Evolutionary conservation across 2,329 filamentous ascomycete species (phyloP).

Genomic region (Parascedosporium putredinis): DNA sequence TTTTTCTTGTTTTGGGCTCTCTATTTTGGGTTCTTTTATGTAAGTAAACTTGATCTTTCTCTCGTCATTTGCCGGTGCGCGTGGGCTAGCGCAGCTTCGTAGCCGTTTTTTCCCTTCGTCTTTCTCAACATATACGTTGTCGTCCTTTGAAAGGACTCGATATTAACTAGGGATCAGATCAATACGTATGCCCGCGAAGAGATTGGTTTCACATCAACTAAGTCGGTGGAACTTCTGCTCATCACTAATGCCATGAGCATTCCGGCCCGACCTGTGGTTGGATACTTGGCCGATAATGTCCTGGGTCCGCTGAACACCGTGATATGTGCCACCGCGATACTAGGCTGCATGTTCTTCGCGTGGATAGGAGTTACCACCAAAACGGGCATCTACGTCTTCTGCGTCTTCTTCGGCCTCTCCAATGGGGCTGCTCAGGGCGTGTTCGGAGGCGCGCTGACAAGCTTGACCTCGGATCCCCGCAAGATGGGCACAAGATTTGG

Average conservation of each 20-base stretch:
- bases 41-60: too few species aligned
- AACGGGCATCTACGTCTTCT: constrained; percentile 32
- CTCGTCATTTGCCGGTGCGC: too few species aligned
- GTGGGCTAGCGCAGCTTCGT: too few species aligned
- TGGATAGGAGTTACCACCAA: constrained; percentile 42
- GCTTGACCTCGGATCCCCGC: constrained; percentile 29
- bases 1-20: constrained; percentile 33
- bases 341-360: constrained; percentile 37
- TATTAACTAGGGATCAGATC: constrained; percentile 27
- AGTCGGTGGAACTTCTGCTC: constrained; percentile 44
- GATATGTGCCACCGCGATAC: constrained; percentile 33
- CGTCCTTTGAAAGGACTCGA: too few species aligned
- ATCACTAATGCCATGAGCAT: constrained; percentile 48
- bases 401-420: constrained; percentile 31
- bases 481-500: constrained; percentile 36
- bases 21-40: constrained; percentile 31
- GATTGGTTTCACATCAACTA: constrained; percentile 33
- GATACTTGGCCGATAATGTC: constrained; percentile 39
- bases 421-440: constrained; percentile 31
- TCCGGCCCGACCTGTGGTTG: constrained; percentile 40
- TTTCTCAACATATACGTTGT: too few species aligned
- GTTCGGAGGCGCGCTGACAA: constrained; percentile 29
- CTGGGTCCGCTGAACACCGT: constrained; percentile 46
- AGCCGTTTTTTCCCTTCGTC: too few species aligned
- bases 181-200: constrained; percentile 32